phyloP scores from a whole-genome alignment of 306 rosid species.

The Potentilla sterilis region DNA sequence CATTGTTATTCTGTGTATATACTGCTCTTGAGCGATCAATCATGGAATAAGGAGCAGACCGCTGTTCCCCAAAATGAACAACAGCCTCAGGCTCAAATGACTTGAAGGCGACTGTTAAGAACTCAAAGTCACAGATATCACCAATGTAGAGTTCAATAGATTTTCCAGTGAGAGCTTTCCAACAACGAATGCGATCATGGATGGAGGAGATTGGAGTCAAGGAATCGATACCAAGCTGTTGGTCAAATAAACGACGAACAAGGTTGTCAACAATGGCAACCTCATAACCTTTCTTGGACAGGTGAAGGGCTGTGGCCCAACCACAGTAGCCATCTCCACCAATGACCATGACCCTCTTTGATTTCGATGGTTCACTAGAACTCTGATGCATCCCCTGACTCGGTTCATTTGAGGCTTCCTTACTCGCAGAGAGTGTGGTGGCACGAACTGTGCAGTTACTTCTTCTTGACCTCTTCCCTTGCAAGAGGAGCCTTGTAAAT shows the following conservation, averaged over 20 bases:
- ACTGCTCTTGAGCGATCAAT: constrained; percentile 94
- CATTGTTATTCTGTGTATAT: constrained; percentile 85
- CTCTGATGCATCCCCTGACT: constrained; percentile 28
- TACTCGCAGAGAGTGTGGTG: constrained; percentile 49
- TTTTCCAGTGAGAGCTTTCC: constrained; percentile 89
- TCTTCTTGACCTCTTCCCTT: constrained; percentile 35
- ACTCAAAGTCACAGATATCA: constrained; percentile 91
- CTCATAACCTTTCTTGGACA: constrained; percentile 85
- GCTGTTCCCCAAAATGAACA: constrained; percentile 93
- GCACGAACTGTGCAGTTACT: constrained; percentile 41
- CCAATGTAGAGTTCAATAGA: constrained; percentile 76
- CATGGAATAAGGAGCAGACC: constrained; percentile 97
- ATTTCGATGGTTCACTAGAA: constrained; percentile 49
- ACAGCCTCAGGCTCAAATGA: constrained; percentile 89
- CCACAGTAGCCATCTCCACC: constrained; percentile 99
- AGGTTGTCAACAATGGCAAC: constrained; percentile 93
- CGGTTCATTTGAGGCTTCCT: constrained; percentile 54
- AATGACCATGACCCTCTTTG: constrained; percentile 78
- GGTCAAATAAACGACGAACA: constrained; percentile 86
- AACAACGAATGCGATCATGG: constrained; percentile 67
- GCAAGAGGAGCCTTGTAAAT: constrained; percentile 44
- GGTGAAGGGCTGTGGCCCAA: constrained; percentile 99
- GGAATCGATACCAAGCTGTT: constrained; percentile 86
- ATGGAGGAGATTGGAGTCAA: constrained; percentile 85
- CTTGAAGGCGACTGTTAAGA: constrained; percentile 78